A percentile compares a stretch with the other conserved stretches of the same genome.
These are phyloP conservation scores for Inosperma sp. DNA, from an alignment of 768 basidiomycete species.

Conservation along the genomic window DNA sequence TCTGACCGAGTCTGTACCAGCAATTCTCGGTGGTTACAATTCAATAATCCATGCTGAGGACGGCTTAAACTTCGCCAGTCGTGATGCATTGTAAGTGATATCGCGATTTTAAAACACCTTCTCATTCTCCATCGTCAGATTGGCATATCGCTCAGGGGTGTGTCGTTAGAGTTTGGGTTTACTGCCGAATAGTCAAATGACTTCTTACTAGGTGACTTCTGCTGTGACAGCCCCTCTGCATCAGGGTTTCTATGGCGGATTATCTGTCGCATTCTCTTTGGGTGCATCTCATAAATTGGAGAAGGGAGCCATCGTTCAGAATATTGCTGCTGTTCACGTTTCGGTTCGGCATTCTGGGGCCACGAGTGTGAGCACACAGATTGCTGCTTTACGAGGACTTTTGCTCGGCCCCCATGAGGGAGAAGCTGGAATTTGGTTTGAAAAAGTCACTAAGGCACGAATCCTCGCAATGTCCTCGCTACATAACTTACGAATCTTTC, in stretches of 20 bases:
- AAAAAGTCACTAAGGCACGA: constrained; percentile 41
- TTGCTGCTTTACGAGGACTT: constrained; percentile 65
- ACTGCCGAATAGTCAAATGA: background rate
- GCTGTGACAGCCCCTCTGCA: constrained; percentile 60
- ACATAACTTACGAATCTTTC: background rate
- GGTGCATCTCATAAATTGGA: constrained; percentile 57
- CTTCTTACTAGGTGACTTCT: constrained; percentile 42
- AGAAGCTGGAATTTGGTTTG: constrained; percentile 41
- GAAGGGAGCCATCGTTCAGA: constrained; percentile 57
- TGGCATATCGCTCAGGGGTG: constrained; percentile 69
- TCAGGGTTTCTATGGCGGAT: constrained; percentile 50
- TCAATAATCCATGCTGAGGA: constrained; percentile 64
- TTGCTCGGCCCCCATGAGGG: constrained; percentile 44
- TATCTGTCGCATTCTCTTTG: constrained; percentile 63
- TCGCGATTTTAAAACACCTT: background rate
- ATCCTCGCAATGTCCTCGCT: background rate
- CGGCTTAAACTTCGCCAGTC: constrained; percentile 64
- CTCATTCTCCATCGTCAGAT: constrained; percentile 34
- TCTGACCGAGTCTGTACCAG: constrained; percentile 40
- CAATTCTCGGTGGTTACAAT: constrained; percentile 47
- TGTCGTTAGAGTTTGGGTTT: constrained; percentile 6
- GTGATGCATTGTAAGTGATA: constrained; percentile 62
- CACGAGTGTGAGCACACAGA: constrained; percentile 80
- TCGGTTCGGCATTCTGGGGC: constrained; percentile 46
- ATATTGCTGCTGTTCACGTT: constrained; percentile 63